These are phyloP conservation scores for Lactarius deliciosus DNA, from an alignment of 768 basidiomycete species.

Conservation along the genomic window DNA sequence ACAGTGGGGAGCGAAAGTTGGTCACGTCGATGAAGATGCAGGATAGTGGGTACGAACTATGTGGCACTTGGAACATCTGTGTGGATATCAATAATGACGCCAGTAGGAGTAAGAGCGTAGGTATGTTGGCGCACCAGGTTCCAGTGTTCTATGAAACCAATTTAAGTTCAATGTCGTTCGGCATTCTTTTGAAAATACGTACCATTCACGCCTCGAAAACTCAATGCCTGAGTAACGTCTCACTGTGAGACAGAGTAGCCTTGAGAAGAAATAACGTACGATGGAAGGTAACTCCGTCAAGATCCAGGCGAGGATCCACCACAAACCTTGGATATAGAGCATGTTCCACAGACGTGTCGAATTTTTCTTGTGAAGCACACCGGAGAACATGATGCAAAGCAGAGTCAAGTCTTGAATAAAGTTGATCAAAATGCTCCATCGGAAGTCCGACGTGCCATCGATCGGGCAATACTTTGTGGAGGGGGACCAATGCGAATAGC, in stretches of 20 bases:
- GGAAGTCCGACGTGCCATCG: constrained; percentile 8
- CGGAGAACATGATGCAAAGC: constrained; percentile 24
- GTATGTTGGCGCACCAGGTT: constrained; percentile 18
- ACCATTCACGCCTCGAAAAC: constrained; percentile 16
- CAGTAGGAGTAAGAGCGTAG: neutral
- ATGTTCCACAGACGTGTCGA: constrained; percentile 19
- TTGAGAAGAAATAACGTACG: constrained; percentile 3
- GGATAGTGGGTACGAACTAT: constrained; percentile 21
- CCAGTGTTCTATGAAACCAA: constrained; percentile 10
- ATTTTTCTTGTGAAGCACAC: constrained; percentile 23
- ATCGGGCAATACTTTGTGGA: constrained; percentile 1
- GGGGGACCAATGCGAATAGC: neutral
- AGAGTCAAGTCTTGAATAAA: constrained; percentile 18
- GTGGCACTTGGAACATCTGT: constrained; percentile 25
- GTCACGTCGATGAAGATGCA: constrained; percentile 13
- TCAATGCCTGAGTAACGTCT: constrained; percentile 6
- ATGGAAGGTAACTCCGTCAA: constrained; percentile 15
- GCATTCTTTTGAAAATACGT: neutral
- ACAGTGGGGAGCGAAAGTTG: neutral
- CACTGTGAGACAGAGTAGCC: neutral
- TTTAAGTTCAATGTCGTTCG: neutral
- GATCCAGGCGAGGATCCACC: constrained; percentile 17
- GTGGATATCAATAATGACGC: neutral
- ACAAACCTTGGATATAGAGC: constrained; percentile 20
- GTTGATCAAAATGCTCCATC: constrained; percentile 21